phyloP scores from a whole-genome alignment of 75 land plant species.

The Gnetum montanum region DNA sequence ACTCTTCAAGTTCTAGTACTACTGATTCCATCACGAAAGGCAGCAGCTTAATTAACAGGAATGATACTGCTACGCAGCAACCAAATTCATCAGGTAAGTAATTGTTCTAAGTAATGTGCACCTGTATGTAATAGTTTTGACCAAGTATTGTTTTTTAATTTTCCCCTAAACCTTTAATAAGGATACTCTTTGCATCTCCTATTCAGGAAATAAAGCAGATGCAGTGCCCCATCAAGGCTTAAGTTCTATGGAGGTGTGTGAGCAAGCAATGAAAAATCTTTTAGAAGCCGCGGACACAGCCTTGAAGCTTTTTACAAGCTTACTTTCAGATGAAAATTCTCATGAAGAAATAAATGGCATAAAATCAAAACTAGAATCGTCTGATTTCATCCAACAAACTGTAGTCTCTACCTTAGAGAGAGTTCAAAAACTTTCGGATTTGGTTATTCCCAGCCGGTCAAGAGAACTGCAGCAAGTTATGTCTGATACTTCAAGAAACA shows the following conservation, averaged over 20 bases:
- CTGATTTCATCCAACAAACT: neutral
- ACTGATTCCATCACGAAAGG: too few species aligned
- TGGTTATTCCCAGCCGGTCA: neutral
- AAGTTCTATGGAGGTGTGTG: slow-evolving; percentile 6
- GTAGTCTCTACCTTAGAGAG: slow-evolving; percentile 3
- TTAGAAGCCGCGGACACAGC: slow-evolving; percentile 28
- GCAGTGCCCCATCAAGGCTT: neutral
- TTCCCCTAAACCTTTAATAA: too few species aligned
- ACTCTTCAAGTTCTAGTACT: too few species aligned
- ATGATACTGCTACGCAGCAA: too few species aligned
- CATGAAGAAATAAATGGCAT: neutral
- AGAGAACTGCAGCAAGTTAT: neutral
- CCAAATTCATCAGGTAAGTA: too few species aligned
- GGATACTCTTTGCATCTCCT: too few species aligned
- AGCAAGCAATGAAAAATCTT: slow-evolving; percentile 14
- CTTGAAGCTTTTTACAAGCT: slow-evolving; percentile 10
- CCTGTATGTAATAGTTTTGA: too few species aligned
- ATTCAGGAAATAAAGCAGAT: neutral
- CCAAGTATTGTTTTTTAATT: too few species aligned
- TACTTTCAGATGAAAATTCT: neutral
- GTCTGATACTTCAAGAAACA: neutral
- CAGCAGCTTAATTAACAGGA: too few species aligned
- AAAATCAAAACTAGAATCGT: neutral
- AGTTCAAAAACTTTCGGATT: neutral
- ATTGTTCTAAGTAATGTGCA: too few species aligned